Conservation (phyloP, 164 flowering plant genomes). For the Annona squamosa region DNA sequence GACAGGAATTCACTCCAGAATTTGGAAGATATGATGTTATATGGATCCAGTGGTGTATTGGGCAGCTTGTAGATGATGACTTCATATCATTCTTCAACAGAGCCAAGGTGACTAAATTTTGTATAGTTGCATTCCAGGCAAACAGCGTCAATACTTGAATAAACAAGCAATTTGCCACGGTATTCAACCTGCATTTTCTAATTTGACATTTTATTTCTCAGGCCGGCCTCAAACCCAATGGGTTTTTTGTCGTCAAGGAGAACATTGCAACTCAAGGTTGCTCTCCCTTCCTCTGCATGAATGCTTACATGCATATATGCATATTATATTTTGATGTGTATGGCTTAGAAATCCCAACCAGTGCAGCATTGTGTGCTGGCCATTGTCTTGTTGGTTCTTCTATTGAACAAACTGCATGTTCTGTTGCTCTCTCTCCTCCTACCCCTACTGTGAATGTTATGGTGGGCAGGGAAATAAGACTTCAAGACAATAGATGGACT, state of each 20-base stretch:
- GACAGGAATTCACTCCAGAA: constrained; percentile 87
- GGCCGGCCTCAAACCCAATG: constrained; percentile 87
- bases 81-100: constrained; percentile 78
- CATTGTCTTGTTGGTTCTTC: no score
- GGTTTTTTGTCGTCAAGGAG: constrained; percentile 81
- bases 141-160: neutral
- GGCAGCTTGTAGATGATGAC: constrained; percentile 95
- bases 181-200: neutral
- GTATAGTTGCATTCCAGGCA: neutral
- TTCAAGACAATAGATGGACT: no score
- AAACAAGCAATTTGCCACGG: neutral
- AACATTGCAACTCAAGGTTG: constrained; percentile 77
- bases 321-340: neutral
- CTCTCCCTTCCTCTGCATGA: neutral
- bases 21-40: constrained; percentile 84
- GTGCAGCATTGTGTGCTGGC: no score
- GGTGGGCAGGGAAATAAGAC: no score
- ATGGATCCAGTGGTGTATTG: constrained; percentile 99
- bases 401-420: no score
- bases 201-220: constrained; percentile 18
- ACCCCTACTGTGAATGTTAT: no score
- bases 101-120: constrained; percentile 60
- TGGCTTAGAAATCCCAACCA: no score
- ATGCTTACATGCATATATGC: neutral
- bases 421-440: no score